A percentile compares a stretch with the other conserved stretches of the same genome.
phyloP scores from a whole-genome alignment of 192 early-diverging fungal genomes.

The Obelidium mucronatum region DNA sequence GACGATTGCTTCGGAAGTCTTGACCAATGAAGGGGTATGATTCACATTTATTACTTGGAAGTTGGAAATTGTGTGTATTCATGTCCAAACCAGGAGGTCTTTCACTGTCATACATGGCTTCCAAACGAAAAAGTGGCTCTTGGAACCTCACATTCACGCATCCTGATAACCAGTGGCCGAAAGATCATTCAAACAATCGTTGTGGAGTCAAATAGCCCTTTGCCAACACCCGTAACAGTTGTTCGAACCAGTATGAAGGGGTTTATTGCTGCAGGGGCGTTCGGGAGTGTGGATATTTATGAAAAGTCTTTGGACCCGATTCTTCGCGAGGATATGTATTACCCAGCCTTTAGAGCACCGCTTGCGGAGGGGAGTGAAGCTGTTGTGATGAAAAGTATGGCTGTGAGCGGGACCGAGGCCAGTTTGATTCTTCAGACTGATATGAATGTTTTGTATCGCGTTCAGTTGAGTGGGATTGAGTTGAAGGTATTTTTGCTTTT shows the following conservation, averaged over 20 bases:
- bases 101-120: conserved; percentile 45
- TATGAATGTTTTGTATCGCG: conserved; percentile 40
- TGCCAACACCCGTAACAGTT: not conserved
- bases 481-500: conserved; percentile 29
- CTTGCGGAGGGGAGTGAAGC: not conserved
- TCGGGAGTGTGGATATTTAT: conserved; percentile 47
- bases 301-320: conserved; percentile 1
- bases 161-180: conserved; percentile 40
- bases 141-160: conserved; percentile 38
- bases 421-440: conserved; percentile 45
- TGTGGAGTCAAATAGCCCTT: not conserved
- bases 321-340: conserved; percentile 32
- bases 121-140: conserved; percentile 44
- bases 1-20: not conserved
- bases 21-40: not conserved
- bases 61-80: not conserved
- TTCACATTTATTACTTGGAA: not conserved
- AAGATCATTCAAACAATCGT: conserved; percentile 25
- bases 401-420: conserved; percentile 52
- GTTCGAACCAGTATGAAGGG: conserved; percentile 31
- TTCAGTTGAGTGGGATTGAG: conserved; percentile 38
- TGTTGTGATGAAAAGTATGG: conserved; percentile 37
- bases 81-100: not conserved
- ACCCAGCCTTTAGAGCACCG: conserved; percentile 20
- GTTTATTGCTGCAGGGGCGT: conserved; percentile 45